These are phyloP conservation scores for Acrocalymma vagum DNA, from an alignment of 2,329 filamentous ascomycete genomes.

Conservation along the genomic window DNA sequence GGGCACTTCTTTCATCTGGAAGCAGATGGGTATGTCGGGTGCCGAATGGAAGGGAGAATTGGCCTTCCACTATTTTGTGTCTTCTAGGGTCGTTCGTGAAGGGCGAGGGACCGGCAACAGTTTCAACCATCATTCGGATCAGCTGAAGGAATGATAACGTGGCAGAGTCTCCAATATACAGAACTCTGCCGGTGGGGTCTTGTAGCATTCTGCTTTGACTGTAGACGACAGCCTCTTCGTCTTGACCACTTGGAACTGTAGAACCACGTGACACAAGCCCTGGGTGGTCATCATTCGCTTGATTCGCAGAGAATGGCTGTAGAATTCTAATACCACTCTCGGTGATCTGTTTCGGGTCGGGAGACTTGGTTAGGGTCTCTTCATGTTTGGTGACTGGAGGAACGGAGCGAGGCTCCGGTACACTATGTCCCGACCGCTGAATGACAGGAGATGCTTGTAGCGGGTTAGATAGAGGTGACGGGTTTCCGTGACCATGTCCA, in stretches of 20 bases:
- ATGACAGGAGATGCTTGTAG: constrained; percentile 24
- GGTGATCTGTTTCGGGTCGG: constrained; percentile 28
- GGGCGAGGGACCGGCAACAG: constrained; percentile 60
- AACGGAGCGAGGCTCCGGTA: constrained; percentile 11
- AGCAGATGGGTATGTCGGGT: constrained; percentile 61
- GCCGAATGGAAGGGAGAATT: constrained; percentile 57
- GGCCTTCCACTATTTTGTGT: constrained; percentile 65
- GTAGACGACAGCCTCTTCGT: constrained; percentile 66
- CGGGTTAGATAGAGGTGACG: constrained; percentile 27
- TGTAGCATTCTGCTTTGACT: constrained; percentile 66
- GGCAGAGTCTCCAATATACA: constrained; percentile 71
- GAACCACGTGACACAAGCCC: constrained; percentile 41
- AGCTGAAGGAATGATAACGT: constrained; percentile 68
- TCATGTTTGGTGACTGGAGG: constrained; percentile 24
- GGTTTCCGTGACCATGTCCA: constrained; percentile 19
- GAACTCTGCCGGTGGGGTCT: constrained; percentile 65
- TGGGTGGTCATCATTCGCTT: constrained; percentile 26
- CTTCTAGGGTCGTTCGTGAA: constrained; percentile 67
- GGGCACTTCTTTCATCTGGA: constrained; percentile 63
- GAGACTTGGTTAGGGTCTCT: constrained; percentile 27
- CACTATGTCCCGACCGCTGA: constrained; percentile 13
- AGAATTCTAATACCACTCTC: constrained; percentile 32
- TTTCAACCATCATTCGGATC: constrained; percentile 68
- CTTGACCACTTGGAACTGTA: constrained; percentile 52
- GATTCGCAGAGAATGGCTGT: constrained; percentile 31